Conservation (phyloP, 2,329 filamentous ascomycete genomes). For the Colletotrichum chrysophilum region DNA sequence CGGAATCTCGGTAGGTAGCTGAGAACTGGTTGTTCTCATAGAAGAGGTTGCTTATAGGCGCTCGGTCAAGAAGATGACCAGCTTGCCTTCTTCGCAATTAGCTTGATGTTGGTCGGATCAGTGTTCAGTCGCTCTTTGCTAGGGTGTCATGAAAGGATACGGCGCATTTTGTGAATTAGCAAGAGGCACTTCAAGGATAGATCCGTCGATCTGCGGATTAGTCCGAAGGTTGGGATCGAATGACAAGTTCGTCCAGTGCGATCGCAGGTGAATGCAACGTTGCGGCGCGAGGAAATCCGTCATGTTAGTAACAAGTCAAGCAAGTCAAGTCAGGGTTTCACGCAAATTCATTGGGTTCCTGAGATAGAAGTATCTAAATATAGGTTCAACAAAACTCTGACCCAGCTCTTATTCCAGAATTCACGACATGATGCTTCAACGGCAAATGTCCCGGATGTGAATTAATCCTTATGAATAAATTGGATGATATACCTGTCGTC, state of each 20-base stretch:
- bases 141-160: too few relatives aligned
- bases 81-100: too few relatives aligned
- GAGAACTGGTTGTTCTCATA: not conserved
- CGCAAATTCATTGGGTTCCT: not conserved
- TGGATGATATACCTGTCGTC: not conserved
- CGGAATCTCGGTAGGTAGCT: not conserved
- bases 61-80: too few relatives aligned
- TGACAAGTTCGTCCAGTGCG: not conserved
- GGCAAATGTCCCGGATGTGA: not conserved
- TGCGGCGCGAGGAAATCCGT: not conserved
- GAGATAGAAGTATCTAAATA: not conserved
- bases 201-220: not conserved
- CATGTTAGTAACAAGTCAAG: not conserved
- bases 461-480: not conserved
- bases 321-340: not conserved
- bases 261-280: not conserved
- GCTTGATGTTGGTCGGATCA: too few relatives aligned
- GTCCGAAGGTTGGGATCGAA: not conserved
- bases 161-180: not conserved
- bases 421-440: not conserved
- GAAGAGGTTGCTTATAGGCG: not conserved
- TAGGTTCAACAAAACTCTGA: not conserved
- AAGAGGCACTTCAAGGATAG: rapidly evolving
- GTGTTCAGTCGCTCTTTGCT: too few relatives aligned
- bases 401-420: not conserved